Base-by-base conservation (phyloP, 345 rosid genomes). In the Hibiscus mutabilis region DNA sequence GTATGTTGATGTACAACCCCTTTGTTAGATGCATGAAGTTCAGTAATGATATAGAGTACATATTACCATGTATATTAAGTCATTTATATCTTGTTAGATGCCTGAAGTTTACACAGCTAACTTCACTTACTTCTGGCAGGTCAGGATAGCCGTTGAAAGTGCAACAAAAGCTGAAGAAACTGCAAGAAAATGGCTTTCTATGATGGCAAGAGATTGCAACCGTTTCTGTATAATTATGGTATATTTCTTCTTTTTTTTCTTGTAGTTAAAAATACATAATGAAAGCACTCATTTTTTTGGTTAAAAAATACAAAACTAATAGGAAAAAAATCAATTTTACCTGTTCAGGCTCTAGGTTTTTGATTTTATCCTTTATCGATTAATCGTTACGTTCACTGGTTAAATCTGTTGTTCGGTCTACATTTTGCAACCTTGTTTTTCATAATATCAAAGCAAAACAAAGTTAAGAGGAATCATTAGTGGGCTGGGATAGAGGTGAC, bases 181-280 rank as follows among this genome's bases (percentile, higher is more conserved):
- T 19, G 77, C 90, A 15, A 84, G 69, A 78, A 88, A 76, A 85
- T 86, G 87, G 93, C 77, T 90, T 62, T 82, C 86, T 14, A 79
- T 83, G 44, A 85, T 92, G 81, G 72, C 84, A 44, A 86, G 91
- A 63, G 89, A 94, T 58, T 90, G 90, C 83, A 85, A 52, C 72
- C 91, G 96, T 15, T 95, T 95, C 74, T 87, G 97, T 74, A 95
- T 87, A 85, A 83, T 92, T 76, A 90, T 90, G 97, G 97, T 95
- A 59, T 35, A 10, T 42, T 42, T 42, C 13, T 11, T 14, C 2
- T 42, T 42, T 14, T 11, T 42, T 42, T 42, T 14, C 46, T 42
- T 42, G 46, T 42, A 42, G 13, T 42, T 2, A 11, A 42, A 42
- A 37, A 37, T 37, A 37, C 42, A 37, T 7, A 5, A 37, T 37